Conservation (phyloP, 768 basidiomycete species). For the Leccinum subgranulosum region DNA sequence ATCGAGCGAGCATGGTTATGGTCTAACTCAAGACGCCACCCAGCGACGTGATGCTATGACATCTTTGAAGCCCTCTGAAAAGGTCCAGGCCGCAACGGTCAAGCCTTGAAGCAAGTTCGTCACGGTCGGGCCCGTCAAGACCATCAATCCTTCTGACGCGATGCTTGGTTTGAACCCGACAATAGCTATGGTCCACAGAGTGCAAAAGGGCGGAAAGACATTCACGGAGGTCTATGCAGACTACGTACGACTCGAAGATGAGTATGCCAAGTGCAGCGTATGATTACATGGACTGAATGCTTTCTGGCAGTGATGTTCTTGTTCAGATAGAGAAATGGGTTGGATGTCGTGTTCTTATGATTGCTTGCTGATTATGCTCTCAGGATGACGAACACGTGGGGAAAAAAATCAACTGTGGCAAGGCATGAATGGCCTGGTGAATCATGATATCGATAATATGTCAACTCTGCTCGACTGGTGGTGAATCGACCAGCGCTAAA, state of each 20-base stretch:
- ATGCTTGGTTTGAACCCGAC: conserved; percentile 83
- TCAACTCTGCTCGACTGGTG: too few species aligned
- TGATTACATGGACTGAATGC: conserved; percentile 39
- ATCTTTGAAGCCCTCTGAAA: too few species aligned
- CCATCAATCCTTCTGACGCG: conserved; percentile 34
- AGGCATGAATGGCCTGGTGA: too few species aligned
- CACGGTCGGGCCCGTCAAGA: too few species aligned
- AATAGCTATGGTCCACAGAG: conserved; percentile 77
- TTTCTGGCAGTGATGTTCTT: conserved; percentile 63
- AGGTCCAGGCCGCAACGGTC: too few species aligned
- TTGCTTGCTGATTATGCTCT: too few species aligned
- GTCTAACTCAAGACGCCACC: too few species aligned
- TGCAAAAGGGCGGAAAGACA: conserved; percentile 77
- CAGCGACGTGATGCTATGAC: too few species aligned
- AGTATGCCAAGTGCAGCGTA: conserved; percentile 57
- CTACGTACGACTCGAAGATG: conserved; percentile 38
- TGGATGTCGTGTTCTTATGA: not conserved
- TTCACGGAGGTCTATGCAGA: conserved; percentile 95
- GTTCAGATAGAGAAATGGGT: conserved; percentile 91
- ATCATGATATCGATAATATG: too few species aligned
- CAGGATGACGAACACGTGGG: conserved; percentile 69
- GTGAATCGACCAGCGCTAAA: not conserved
- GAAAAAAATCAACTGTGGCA: not conserved
- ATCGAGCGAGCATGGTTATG: too few species aligned
- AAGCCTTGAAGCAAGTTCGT: too few species aligned